Evolutionary conservation across 257 asterid genomes (phyloP), one percentile per base, ranked within the genome.

Genomic region (Euphrasia confusa): DNA sequence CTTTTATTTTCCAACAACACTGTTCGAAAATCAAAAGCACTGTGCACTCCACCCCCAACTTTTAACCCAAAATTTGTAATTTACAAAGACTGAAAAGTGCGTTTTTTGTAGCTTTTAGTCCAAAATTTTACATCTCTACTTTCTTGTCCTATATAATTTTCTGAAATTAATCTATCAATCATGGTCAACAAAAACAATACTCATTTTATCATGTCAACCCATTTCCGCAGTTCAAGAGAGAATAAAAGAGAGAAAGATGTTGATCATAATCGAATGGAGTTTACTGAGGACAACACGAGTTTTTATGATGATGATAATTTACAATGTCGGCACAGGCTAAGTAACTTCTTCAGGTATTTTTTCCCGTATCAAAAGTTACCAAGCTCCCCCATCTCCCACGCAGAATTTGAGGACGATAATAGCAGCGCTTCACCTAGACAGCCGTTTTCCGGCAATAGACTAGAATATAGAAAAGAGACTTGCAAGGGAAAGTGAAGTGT

Each of bases 291-390:
- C 21, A 66, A 26, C n/a, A 83, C 71, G 4, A 30, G 8, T 21
- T 21, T 4, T 15, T 79, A 75, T 37, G 69, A 58, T 58, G 73
- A 68, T 48, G 73, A 68, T 48, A 55, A 52, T 7, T 60, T 75
- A 44, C 55, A 33, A 42, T 75, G 75, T 21, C 73, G 77, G 40
- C 62, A 70, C 78, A 75, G 72, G 72, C 50, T 80, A 61, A 64
- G 71, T 58, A 74, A 70, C 73, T 13, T 82, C 65, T 60, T 85
- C 21, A 77, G 78, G 72, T 77, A 86, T 49, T 79, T 84, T 82
- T 77, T 81, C 78, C 72, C 88, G 7, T 80, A 82, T 57, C 78
- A 68, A 35, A 90, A 74, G 75, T 44, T 84, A 71, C 53, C 69
- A 9, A 57, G 64, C 71, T 35, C 10, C 40, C 40, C 40, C 40